Conservation (phyloP, 306 rosid genomes). For the Malus domestica region ASM211411v1 NC_041804.1:7519001-7519500, state of each 20-base stretch:
- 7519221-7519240: slow-evolving; percentile 15
- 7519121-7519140: neutral
- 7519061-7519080: slow-evolving; percentile 35
- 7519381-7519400: slow-evolving; percentile 65
- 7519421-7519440: slow-evolving; percentile 40
- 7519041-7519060: neutral
- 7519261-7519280: slow-evolving; percentile 22
- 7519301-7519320: slow-evolving; percentile 65
- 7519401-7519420: slow-evolving; percentile 49
- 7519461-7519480: neutral
- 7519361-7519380: slow-evolving; percentile 93
- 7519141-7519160: neutral
- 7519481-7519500: neutral
- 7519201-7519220: slow-evolving; percentile 34
- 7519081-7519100: slow-evolving; percentile 57
- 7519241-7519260: slow-evolving; percentile 22
- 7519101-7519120: neutral
- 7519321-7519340: slow-evolving; percentile 69
- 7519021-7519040: neutral
- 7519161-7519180: neutral
- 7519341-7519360: slow-evolving; percentile 79
- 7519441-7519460: neutral
- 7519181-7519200: neutral
- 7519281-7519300: slow-evolving; percentile 28
- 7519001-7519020: neutral